Evolutionary conservation across 1,284 basidiomycete species (phyloP).

Genomic region (Trametes versicolor): DNA sequence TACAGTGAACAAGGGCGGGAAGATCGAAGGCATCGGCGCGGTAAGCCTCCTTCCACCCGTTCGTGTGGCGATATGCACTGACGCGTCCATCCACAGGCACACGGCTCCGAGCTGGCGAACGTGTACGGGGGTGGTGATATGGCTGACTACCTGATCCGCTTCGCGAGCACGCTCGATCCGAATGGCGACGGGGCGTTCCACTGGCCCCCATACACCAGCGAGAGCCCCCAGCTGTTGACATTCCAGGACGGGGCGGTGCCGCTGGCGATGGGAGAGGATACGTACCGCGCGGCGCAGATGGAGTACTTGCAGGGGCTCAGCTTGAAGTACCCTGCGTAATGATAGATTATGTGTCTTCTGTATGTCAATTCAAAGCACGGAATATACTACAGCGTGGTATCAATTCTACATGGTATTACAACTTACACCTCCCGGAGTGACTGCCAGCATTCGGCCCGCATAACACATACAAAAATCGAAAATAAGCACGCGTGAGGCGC

Average conservation of each 20-base stretch:
- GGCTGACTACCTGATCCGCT: constrained; percentile 33
- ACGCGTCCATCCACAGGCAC: not conserved
- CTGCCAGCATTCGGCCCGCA: no score
- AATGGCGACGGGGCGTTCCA: constrained; percentile 50
- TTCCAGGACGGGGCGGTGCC: constrained; percentile 53
- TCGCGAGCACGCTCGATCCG: constrained; percentile 25
- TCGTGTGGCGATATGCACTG: constrained; percentile 17
- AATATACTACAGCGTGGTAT: no score
- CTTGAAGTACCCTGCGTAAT: constrained; percentile 21
- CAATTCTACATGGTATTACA: no score
- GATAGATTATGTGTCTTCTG: no score
- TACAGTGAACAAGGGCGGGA: constrained; percentile 54
- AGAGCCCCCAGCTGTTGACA: constrained; percentile 51
- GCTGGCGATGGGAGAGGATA: constrained; percentile 49
- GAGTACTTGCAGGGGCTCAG: constrained; percentile 24
- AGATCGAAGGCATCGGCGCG: constrained; percentile 54
- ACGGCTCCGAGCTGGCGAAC: constrained; percentile 29
- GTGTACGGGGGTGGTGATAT: constrained; percentile 30
- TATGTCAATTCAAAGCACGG: no score
- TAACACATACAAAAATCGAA: no score
- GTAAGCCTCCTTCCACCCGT: constrained; percentile 25
- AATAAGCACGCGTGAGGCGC: no score
- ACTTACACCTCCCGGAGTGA: no score
- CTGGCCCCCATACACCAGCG: constrained; percentile 60
- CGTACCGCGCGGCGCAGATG: constrained; percentile 49